Conservation (phyloP, 768 basidiomycete species). For the Podaxis mareebaensis region DNA sequence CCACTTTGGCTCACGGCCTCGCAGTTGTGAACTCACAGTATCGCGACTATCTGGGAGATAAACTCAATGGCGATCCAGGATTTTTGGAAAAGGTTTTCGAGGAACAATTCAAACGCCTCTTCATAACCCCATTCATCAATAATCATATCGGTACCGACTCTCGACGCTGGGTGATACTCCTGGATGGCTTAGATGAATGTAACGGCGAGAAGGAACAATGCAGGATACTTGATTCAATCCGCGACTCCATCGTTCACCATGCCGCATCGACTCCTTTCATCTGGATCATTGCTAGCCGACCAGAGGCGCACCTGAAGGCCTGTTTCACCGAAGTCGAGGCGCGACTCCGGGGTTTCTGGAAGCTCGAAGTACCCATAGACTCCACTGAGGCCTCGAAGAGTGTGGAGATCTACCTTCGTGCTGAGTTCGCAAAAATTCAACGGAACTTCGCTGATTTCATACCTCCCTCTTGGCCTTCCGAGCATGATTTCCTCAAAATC, state of each 20-base stretch:
- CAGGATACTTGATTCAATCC: not conserved
- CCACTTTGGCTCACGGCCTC: too few relatives aligned
- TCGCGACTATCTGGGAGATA: not conserved
- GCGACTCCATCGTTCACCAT: not conserved
- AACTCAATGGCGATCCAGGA: not conserved
- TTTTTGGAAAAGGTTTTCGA: not conserved
- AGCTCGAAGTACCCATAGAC: not conserved
- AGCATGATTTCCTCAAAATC: not conserved
- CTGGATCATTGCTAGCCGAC: not conserved
- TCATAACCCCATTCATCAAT: not conserved
- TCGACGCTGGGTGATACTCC: not conserved
- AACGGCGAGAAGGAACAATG: not conserved
- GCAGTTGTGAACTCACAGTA: not conserved
- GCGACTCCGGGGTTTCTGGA: not conserved
- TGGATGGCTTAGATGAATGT: not conserved
- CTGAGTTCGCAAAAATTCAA: not conserved
- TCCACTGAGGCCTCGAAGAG: not conserved
- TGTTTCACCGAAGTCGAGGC: not conserved
- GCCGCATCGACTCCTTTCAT: not conserved
- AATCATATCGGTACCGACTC: not conserved
- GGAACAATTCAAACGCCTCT: not conserved
- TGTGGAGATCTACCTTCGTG: not conserved
- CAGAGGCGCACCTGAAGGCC: not conserved
- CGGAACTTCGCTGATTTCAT: not conserved
- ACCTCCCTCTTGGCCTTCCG: not conserved